Percentiles rank a stretch among this genome's conserved stretches.
Conservation (phyloP, 179 eudicot species). For the Spergularia azorica region DNA sequence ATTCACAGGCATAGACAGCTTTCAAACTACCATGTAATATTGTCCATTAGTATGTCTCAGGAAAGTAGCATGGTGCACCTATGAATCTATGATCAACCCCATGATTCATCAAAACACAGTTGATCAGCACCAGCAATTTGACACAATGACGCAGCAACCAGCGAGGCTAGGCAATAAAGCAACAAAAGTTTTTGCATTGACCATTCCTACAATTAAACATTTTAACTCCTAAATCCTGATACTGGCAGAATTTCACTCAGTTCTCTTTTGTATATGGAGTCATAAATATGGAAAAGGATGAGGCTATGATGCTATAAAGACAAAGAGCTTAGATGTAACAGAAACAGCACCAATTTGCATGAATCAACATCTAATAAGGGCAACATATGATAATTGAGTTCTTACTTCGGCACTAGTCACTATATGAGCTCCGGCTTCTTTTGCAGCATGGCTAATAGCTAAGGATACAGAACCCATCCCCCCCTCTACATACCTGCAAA, state of each 20-base stretch:
- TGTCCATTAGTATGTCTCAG: background rate
- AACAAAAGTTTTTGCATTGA: background rate
- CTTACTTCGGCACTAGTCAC: slow-evolving; percentile 76
- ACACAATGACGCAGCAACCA: slow-evolving; percentile 1
- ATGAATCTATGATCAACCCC: background rate
- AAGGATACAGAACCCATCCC: slow-evolving; percentile 96
- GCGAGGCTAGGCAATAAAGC: background rate
- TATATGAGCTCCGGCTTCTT: slow-evolving; percentile 88
- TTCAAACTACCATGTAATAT: background rate
- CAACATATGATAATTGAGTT: background rate
- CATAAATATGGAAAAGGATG: slow-evolving; percentile 2
- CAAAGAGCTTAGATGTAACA: background rate
- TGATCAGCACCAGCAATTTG: slow-evolving; percentile 2
- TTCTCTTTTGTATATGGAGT: background rate
- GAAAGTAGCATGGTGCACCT: background rate
- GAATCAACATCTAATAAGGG: background rate
- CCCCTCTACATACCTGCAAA: slow-evolving; percentile 88
- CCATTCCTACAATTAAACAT: background rate
- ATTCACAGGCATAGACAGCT: slow-evolving; percentile 1
- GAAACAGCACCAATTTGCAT: background rate
- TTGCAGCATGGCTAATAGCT: slow-evolving; percentile 82
- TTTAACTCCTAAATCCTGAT: background rate
- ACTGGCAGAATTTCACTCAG: background rate
- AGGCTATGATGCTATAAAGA: background rate
- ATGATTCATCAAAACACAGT: background rate